These are phyloP conservation scores for Lepiota subincarnata DNA, from an alignment of 768 basidiomycete genomes.

Conservation along the genomic window DNA sequence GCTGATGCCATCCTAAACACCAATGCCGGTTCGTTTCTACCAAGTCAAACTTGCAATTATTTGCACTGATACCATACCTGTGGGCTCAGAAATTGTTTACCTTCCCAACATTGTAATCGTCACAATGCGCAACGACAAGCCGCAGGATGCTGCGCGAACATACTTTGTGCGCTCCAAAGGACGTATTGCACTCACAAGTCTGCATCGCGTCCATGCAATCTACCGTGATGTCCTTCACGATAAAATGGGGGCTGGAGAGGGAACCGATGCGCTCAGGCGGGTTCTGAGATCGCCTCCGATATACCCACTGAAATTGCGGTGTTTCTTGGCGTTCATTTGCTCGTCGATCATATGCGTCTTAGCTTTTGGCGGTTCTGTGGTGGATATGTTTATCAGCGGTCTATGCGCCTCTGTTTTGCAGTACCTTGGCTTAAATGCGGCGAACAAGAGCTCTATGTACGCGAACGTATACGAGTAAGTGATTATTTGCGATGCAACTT, in stretches of 20 bases:
- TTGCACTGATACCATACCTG: background rate
- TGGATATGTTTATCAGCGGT: slow-evolving; percentile 84
- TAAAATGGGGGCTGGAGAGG: slow-evolving; percentile 67
- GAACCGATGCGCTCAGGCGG: slow-evolving; percentile 59
- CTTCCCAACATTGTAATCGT: slow-evolving; percentile 76
- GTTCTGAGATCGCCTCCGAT: slow-evolving; percentile 62
- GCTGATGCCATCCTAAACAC: slow-evolving; percentile 77
- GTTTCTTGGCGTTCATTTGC: slow-evolving; percentile 70
- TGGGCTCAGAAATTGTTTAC: slow-evolving; percentile 69
- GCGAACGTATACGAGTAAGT: slow-evolving; percentile 95
- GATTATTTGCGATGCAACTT: background rate
- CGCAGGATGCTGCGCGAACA: slow-evolving; percentile 62
- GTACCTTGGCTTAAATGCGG: slow-evolving; percentile 77
- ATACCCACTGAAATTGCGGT: slow-evolving; percentile 64
- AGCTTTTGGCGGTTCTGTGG: slow-evolving; percentile 74
- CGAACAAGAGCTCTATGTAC: slow-evolving; percentile 83
- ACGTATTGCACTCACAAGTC: slow-evolving; percentile 74
- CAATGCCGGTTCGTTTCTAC: slow-evolving; percentile 46
- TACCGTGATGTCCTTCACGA: slow-evolving; percentile 89
- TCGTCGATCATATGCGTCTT: slow-evolving; percentile 80
- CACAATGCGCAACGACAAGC: slow-evolving; percentile 72
- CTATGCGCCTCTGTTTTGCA: slow-evolving; percentile 65
- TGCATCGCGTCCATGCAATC: slow-evolving; percentile 78
- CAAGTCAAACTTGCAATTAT: background rate
- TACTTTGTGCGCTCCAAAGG: slow-evolving; percentile 83